Percentiles rank a stretch among this genome's conserved stretches.
phyloP scores from a whole-genome alignment of 768 basidiomycete genomes.

The Tylopilus vinaceipallidus region DNA sequence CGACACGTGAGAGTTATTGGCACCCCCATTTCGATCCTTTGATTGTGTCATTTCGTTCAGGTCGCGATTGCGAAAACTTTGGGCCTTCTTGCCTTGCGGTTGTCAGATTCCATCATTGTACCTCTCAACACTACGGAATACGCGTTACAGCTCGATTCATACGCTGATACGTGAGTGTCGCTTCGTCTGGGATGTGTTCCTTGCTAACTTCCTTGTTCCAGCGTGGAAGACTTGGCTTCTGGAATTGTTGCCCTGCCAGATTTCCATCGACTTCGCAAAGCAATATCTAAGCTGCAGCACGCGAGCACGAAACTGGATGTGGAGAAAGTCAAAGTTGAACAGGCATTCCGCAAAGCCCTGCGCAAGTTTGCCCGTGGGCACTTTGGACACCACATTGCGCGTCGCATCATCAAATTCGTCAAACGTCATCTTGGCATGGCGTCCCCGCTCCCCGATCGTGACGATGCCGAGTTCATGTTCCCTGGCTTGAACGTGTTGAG shows the following conservation, averaged over 20 bases:
- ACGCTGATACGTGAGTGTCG: constrained; percentile 55
- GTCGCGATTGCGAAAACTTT: constrained; percentile 64
- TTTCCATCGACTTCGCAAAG: constrained; percentile 44
- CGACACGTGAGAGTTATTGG: constrained; percentile 51
- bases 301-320: constrained; percentile 56
- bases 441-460: neutral
- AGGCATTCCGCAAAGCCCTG: constrained; percentile 47
- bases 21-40: neutral
- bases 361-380: constrained; percentile 21
- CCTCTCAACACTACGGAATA: constrained; percentile 80
- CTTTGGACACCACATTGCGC: neutral
- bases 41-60: constrained; percentile 30
- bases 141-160: constrained; percentile 56
- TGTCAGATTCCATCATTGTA: constrained; percentile 59
- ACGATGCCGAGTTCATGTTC: constrained; percentile 1
- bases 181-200: constrained; percentile 24
- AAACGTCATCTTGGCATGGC: constrained; percentile 18
- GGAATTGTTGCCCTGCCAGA: constrained; percentile 20
- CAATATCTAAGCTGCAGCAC: constrained; percentile 45
- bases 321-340: constrained; percentile 57
- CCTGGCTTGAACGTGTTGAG: constrained; percentile 3
- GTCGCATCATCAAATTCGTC: constrained; percentile 26
- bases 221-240: constrained; percentile 49
- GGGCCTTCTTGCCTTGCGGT: constrained; percentile 56
- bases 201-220: constrained; percentile 24